Base-by-base conservation (phyloP, 2,329 filamentous ascomycete genomes). In the Ophiobolus disseminans region DNA sequence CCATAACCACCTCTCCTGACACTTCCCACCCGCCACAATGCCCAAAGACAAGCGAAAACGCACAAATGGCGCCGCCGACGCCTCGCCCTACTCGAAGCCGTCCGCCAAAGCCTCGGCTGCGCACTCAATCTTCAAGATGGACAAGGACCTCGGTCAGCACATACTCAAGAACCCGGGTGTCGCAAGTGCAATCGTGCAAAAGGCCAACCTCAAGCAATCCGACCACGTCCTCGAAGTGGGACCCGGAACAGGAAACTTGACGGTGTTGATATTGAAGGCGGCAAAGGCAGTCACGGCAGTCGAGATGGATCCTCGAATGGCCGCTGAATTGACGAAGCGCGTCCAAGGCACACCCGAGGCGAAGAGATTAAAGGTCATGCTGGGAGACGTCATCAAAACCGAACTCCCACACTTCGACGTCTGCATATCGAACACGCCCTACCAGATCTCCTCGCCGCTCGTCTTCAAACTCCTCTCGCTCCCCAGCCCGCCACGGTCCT, bases 111-210 rank as follows among this genome's bases (percentile, higher is more conserved):
- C 78, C 17, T 73, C 75, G 30, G 76, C 78, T 5, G 78, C 79
- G 32, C 91, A 96, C 78, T 92, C 90, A 65, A 90, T 97, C 75
- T 97, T 97, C 84, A 96, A 95, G 73, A 96, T 97, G 85, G 96
- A 96, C 80, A 94, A 89, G 63, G 85, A 93, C 73, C 84, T 94
- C 59, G 91, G 93, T 63, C 86, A 89, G 70, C 91, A 97, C 74
- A 94, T 99, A 17, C 82, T 97, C 58, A 97, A 96, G 74, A 96
- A 96, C 73, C 90, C 90, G 1, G 89, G 89, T 65, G 88, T 95
- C 39, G 88, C 89, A 4, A 86, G 89, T 68, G 86, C 86, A 41
- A 93, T 94, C 61, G 89, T 93, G 23, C 81, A 88, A 61, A 97
- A 97, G 77, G 90, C 91, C 13, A 85, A 88, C 63, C 81, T 99